Evolutionary conservation across 192 early-diverging fungal genomes (phyloP).

Genomic region (Rhizophagus sp.): DNA sequence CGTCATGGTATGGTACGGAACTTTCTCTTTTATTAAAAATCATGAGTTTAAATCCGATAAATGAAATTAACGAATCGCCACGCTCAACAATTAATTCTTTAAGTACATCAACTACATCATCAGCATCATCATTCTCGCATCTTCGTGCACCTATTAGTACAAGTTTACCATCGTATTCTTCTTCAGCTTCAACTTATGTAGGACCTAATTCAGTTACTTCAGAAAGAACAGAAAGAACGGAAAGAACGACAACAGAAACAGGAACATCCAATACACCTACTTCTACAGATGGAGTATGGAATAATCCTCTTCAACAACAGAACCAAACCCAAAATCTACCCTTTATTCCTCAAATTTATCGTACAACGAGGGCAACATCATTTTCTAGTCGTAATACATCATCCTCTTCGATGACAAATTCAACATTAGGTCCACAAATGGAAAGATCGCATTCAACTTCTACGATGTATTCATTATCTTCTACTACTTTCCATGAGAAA

Average conservation of each 20-base stretch:
- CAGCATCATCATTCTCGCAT: slow-evolving; percentile 11
- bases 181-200: slow-evolving; percentile 4
- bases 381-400: slow-evolving; percentile 16
- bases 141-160: slow-evolving; percentile 20
- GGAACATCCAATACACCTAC: neutral
- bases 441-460: slow-evolving; percentile 13
- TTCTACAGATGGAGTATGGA: slow-evolving; percentile 7
- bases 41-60: slow-evolving; percentile 23
- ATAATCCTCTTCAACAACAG: slow-evolving; percentile 7
- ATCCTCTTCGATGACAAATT: slow-evolving; percentile 3
- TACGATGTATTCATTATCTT: slow-evolving; percentile 13
- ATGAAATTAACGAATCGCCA: slow-evolving; percentile 14
- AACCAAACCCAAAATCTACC: neutral
- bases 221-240: neutral
- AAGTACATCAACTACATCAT: slow-evolving; percentile 27
- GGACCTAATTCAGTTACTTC: neutral
- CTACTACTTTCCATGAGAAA: slow-evolving; percentile 19
- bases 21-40: neutral
- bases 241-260: neutral
- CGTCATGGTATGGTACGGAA: no score
- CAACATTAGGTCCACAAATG: neutral
- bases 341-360: neutral
- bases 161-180: slow-evolving; percentile 20
- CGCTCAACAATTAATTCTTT: slow-evolving; percentile 21
- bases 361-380: neutral